Evolutionary conservation across 2,329 filamentous ascomycete species (phyloP), one percentile per base, ranked within the genome.

Genomic region (Colletotrichum eremochloae): DNA sequence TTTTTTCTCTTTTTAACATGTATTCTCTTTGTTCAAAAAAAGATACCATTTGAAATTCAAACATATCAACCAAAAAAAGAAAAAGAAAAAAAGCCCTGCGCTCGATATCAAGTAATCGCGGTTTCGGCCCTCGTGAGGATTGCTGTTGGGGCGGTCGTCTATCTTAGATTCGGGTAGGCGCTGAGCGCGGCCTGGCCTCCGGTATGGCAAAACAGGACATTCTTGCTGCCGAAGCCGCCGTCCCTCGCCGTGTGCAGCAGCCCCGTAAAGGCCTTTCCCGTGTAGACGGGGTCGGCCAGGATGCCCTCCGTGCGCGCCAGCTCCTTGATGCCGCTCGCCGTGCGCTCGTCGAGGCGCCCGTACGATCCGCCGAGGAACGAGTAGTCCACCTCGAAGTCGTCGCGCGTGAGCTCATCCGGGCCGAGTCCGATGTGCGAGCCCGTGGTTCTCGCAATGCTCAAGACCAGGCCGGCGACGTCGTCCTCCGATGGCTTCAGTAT

Each of bases 141-240:
- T 18, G 6, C 7, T 24, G n/a, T 9, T 12, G 40, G 24, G 24
- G 24, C 3, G 24, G 0, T 33, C 6, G 36, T 42, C 42, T 46
- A 58, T 33, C 20, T 69, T 7, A 69, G 44, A 8, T 50, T 44
- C 11, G 67, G 67, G 14, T 69, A 69, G 14, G 71, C 74, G 62
- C 73, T 67, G 15, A 75, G 15, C 14, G 74, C 72, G 7, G 61
- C 31, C 40, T 73, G 72, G 1, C 74, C 74, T 2, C 74, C 74
- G 11, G 74, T 75, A 24, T 75, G 74, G 38, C 55, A 50, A 50
- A 74, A 75, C n/a, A 75, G 48, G 0, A 74, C 66, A 38, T 63
- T 67, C 5, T 53, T 44, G 1, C 66, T 58, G 5, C 46, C 8
- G 15, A 73, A 60, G n/a, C 58, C 66, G 15, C 73, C 74, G 11